phyloP scores from a whole-genome alignment of 1,284 basidiomycete species.

The Apiotrichum veenhuisii region DNA sequence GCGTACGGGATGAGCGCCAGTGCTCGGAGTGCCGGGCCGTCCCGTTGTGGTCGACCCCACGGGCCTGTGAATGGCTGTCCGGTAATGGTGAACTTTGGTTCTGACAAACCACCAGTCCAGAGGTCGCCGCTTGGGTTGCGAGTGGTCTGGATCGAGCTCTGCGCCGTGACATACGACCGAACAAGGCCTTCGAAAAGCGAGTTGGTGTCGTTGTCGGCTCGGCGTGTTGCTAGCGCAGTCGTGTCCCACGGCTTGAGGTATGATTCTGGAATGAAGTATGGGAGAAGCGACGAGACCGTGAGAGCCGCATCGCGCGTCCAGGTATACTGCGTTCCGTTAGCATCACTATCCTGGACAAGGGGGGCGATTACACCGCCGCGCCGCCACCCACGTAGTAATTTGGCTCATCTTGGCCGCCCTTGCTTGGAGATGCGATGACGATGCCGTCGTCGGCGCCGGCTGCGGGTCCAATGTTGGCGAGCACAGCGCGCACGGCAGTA shows the following conservation, averaged over 20 bases:
- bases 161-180: slow-evolving; percentile 40
- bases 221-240: not conserved
- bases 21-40: slow-evolving; percentile 53
- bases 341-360: too few species aligned
- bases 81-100: slow-evolving; percentile 55
- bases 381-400: slow-evolving; percentile 50
- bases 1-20: slow-evolving; percentile 51
- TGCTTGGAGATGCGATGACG: slow-evolving; percentile 50
- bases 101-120: slow-evolving; percentile 53
- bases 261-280: slow-evolving; percentile 25
- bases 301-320: slow-evolving; percentile 53
- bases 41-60: slow-evolving; percentile 54
- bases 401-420: slow-evolving; percentile 28
- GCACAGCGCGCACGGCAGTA: slow-evolving; percentile 25
- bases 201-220: not conserved
- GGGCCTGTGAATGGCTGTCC: slow-evolving; percentile 45
- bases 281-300: slow-evolving; percentile 39
- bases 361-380: too few species aligned
- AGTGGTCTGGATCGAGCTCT: slow-evolving; percentile 46
- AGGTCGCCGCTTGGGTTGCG: slow-evolving; percentile 51
- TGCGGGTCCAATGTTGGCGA: slow-evolving; percentile 42
- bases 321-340: slow-evolving; percentile 44
- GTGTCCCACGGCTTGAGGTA: slow-evolving; percentile 26
- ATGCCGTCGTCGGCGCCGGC: slow-evolving; percentile 46
- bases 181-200: slow-evolving; percentile 27